Evolutionary conservation across 805 yeast species (phyloP), one percentile per base, ranked within the genome.

Genomic region (Wickerhamomyces ciferrii): DNA sequence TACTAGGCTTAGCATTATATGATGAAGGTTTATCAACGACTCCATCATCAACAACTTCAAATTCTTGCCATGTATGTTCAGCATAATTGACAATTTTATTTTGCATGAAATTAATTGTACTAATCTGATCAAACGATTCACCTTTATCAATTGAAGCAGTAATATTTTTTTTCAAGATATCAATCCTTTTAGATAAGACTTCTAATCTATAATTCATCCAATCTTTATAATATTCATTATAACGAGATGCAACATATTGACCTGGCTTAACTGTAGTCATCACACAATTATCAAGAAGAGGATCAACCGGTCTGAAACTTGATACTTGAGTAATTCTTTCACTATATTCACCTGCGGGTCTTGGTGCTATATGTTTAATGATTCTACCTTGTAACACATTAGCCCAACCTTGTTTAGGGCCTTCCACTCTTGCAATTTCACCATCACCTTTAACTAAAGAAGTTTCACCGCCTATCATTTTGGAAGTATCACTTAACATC

Each of bases 401-500:
- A 17, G 76, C 78, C 54, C 70, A 69, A n/a, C 80, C 81, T 50
- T 62, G 64, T 25, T 68, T 67, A 32, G 80, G 80, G 9, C 74
- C 76, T 1, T 63, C 52, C 23, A 56, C 56, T 24, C 45, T 45
- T 4, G 39, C 50, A 37, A 63, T 46, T 41, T 61, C 64, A 10
- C 69, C 70, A 34, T 65, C 59, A 4, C 78, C 78, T 60, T 68
- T 73, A 47, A 74, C 67, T 48, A 76, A 66, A 18, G 71, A 62
- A 2, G 81, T 76, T 53, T 76, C 82, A 31, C 82, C 82, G 17
- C 82, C 83, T 56, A 74, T 66, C 82, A 77, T 76, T 40, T 65
- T 60, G 6, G 69, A 50, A 15, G 83, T 78, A 53, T 77, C 81
- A 24, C 78, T 71, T 21, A 78, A 56, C 83, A 78, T 78, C 47